These are phyloP conservation scores for Auriscalpium vulgare DNA, from an alignment of 768 basidiomycete genomes.

Conservation along the genomic window DNA sequence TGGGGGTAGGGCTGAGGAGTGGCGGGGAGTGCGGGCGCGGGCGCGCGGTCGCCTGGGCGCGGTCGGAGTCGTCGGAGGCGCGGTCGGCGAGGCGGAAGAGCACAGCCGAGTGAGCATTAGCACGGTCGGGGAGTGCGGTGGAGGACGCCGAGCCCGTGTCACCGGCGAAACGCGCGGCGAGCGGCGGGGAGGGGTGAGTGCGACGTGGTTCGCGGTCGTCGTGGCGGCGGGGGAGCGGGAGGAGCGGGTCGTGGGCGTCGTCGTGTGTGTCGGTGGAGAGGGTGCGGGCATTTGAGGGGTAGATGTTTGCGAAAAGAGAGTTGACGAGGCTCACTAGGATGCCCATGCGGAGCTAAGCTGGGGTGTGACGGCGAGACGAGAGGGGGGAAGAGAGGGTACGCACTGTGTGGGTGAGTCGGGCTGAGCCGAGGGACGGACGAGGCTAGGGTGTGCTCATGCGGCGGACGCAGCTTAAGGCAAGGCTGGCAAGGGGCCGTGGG, in stretches of 20 bases:
- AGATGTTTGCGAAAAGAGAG: background rate
- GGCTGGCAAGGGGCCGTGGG: too few relatives aligned
- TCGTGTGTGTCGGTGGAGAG: background rate
- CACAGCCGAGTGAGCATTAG: too few relatives aligned
- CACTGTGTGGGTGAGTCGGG: background rate
- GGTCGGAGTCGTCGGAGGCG: background rate
- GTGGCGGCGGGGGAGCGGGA: background rate
- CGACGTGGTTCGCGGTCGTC: too few relatives aligned
- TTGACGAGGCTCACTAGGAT: conserved; percentile 2
- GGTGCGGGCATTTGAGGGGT: background rate
- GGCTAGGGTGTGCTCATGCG: too few relatives aligned
- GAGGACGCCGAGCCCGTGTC: conserved; percentile 14
- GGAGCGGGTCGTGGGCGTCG: background rate
- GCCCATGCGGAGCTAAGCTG: conserved; percentile 4
- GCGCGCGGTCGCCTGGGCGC: background rate
- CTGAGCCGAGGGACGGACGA: too few relatives aligned
- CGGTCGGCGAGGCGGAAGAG: background rate
- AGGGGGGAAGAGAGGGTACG: conserved; percentile 1
- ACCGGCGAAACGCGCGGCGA: background rate
- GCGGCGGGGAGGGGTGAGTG: too few relatives aligned
- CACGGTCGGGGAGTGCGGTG: conserved; percentile 6
- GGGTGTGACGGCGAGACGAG: conserved; percentile 1
- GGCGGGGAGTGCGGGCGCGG: background rate
- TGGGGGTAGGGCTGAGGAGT: background rate
- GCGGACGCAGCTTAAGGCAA: too few relatives aligned